These are phyloP conservation scores for Malassezia slooffiae DNA, from an alignment of 1,284 basidiomycete genomes.

Conservation along the genomic window DNA sequence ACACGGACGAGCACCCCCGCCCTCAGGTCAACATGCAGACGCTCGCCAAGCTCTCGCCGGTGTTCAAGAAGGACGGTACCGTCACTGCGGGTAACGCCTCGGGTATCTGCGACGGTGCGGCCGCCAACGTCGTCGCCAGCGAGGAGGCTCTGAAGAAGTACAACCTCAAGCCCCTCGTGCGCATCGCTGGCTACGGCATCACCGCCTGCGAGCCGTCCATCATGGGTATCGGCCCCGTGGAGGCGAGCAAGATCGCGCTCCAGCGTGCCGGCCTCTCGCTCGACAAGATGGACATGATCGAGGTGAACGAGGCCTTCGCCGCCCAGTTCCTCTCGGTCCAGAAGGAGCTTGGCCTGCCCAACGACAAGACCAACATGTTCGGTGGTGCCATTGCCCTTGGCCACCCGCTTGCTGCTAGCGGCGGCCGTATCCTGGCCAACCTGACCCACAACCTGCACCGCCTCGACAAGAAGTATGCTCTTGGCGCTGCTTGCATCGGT, in stretches of 20 bases:
- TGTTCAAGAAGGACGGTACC: slow-evolving; percentile 74
- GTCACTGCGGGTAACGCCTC: slow-evolving; percentile 94
- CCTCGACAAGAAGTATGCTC: slow-evolving; percentile 52
- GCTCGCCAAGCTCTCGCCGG: slow-evolving; percentile 70
- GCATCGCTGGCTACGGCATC: slow-evolving; percentile 60
- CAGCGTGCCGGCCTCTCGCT: slow-evolving; percentile 47
- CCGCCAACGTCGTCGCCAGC: slow-evolving; percentile 82
- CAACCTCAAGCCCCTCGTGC: slow-evolving; percentile 73
- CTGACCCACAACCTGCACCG: slow-evolving; percentile 52
- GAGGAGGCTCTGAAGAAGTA: slow-evolving; percentile 79
- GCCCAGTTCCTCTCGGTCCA: slow-evolving; percentile 84
- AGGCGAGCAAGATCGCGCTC: slow-evolving; percentile 47
- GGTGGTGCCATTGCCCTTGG: slow-evolving; percentile 52
- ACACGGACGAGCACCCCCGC: slow-evolving; percentile 52
- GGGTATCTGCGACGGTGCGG: slow-evolving; percentile 94
- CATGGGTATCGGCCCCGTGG: slow-evolving; percentile 55
- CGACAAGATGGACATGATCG: slow-evolving; percentile 52
- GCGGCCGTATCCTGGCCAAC: slow-evolving; percentile 52
- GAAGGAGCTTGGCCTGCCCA: slow-evolving; percentile 65
- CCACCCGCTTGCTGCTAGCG: slow-evolving; percentile 53
- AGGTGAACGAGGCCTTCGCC: slow-evolving; percentile 71
- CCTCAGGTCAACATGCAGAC: slow-evolving; percentile 83
- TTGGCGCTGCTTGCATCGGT: slow-evolving; percentile 54
- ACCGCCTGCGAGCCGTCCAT: slow-evolving; percentile 53
- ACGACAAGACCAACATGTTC: slow-evolving; percentile 53